Base-by-base conservation (phyloP, 768 basidiomycete genomes). In the Naganishia antarctica region DNA sequence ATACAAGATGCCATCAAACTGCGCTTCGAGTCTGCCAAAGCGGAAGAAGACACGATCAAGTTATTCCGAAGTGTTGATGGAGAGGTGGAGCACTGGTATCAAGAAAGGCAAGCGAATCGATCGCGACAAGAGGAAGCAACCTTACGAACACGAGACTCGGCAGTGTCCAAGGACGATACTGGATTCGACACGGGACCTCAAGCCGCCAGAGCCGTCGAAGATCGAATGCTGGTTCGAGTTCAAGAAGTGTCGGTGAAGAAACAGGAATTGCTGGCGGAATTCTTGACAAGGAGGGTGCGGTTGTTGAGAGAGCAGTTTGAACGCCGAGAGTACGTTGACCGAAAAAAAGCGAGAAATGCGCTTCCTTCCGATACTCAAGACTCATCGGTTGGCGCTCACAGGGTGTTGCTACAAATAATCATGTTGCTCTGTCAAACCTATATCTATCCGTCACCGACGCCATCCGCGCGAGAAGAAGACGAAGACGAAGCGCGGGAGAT, bases 391-490 rank as follows among this genome's bases (percentile, higher is more conserved):
- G n/a, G n/a, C n/a, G n/a, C n/a, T n/a, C n/a, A n/a, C 16, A 57
- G 53, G 31, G 53, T 57, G 18, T n/a, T 57, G 18, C 23, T 57
- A 11, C 53, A 57, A n/a, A 25, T 57, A n/a, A 57, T 57, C 37
- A n/a, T 57, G 5, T 11, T 57, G 32, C 53, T 57, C 3, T 32
- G 37, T 11, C n/a, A 21, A 21, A 40, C 37, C 9, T 21, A 40
- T 6, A 32, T 57, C 6, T 57, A 57, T 26, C 31, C 4, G 9
- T 9, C 53, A 2, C 23, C 23, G 23, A 23, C 53, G 6, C 34
- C 21, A n/a, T n/a, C 18, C 11, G 53, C 3, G 37, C 34, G 23
- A 1, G 21, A 57, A 26, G 34, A 8, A 23, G 53, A 40, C 1
- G 37, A 57, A 25, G 32, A 57, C 26, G 31, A 3, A 1, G 23